Base-by-base conservation (phyloP, 257 asterid genomes). In the Haberlea rhodopensis region DNA sequence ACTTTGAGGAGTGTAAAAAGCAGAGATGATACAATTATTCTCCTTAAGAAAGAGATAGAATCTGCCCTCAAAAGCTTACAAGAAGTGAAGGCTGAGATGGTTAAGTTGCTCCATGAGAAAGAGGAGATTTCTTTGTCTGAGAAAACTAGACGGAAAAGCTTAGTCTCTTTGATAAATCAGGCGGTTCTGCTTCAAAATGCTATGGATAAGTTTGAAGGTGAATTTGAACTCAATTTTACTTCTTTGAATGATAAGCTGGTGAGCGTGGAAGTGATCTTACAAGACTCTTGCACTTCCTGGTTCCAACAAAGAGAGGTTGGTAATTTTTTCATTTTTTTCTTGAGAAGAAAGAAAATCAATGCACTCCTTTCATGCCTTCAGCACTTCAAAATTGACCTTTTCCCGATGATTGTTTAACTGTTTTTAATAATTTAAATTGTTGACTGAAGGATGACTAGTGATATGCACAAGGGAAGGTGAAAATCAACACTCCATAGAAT, bases 81-180 rank as follows among this genome's bases (percentile, higher is more conserved):
- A 77, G 85, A 71, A 55, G 81, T 92, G 81, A 81, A 85, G 76
- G 72, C 77, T 32, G 89, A 89, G 84, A 85, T 92, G 84, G 83
- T 74, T 62, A 75, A 53, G 66, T 61, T 89, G 78, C 71, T 46
- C 10, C 46, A 26, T 37, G 97, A 84, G 83, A 89, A 85, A 78
- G 84, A 87, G 60, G 81, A 78, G 67, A 65, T 83, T 70, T 49
- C 66, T 67, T 75, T 69, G 34, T 80, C 90, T 49, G 91, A 84
- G 74, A 82, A 75, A 67, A 75, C 72, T 71, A 71, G 80, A 65
- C 71, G 54, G 78, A 72, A 72, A 75, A 75, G 73, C 79, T 71
- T 89, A 8, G 84, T 76, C 65, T 73, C 81, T 60, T 65, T 80
- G 58, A 57, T 73, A 60, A 70, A 60, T 73, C 91, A 78, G 67